These are phyloP conservation scores for Magnusiomyces sp. DNA, from an alignment of 1,139 yeast genomes.

Conservation along the genomic window DNA sequence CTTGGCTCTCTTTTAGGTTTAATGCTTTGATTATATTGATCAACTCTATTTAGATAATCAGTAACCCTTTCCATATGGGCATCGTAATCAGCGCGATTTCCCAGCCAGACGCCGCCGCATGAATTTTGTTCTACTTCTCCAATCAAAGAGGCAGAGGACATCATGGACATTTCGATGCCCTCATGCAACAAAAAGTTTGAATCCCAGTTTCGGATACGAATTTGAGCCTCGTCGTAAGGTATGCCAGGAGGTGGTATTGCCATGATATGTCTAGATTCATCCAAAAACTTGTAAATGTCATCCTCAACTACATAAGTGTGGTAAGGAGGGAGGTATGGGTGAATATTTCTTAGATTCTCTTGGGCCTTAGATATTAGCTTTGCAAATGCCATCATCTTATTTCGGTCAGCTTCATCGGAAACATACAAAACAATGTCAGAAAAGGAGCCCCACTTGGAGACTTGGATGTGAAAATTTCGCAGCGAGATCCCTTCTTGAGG, in stretches of 20 bases:
- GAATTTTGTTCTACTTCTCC: conserved; percentile 22
- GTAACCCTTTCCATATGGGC: conserved; percentile 21
- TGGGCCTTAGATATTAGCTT: conserved; percentile 23
- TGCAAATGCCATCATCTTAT: conserved; percentile 18
- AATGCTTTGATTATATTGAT: background rate
- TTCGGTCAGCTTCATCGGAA: conserved; percentile 30
- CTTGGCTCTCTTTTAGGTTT: background rate
- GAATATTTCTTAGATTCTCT: conserved; percentile 12
- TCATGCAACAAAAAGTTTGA: conserved; percentile 65
- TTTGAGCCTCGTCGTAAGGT: conserved; percentile 22
- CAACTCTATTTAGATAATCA: conserved; percentile 9
- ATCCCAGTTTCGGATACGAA: conserved; percentile 52
- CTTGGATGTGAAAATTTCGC: conserved; percentile 72
- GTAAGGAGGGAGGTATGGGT: conserved; percentile 16
- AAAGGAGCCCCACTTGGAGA: conserved; percentile 55
- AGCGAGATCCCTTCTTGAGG: conserved; percentile 63
- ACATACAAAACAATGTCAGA: conserved; percentile 65
- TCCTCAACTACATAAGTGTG: conserved; percentile 23
- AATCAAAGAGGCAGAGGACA: conserved; percentile 71
- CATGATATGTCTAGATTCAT: conserved; percentile 25
- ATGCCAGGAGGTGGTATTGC: conserved; percentile 22
- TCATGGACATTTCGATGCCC: conserved; percentile 67
- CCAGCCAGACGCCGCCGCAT: conserved; percentile 56
- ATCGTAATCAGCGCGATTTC: conserved; percentile 55
- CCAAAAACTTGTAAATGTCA: conserved; percentile 19